Percentiles rank a stretch among this genome's conserved stretches.
These are phyloP conservation scores for Tinospora cordifolia DNA, from an alignment of 164 flowering plant species.

Conservation along the genomic window DNA sequence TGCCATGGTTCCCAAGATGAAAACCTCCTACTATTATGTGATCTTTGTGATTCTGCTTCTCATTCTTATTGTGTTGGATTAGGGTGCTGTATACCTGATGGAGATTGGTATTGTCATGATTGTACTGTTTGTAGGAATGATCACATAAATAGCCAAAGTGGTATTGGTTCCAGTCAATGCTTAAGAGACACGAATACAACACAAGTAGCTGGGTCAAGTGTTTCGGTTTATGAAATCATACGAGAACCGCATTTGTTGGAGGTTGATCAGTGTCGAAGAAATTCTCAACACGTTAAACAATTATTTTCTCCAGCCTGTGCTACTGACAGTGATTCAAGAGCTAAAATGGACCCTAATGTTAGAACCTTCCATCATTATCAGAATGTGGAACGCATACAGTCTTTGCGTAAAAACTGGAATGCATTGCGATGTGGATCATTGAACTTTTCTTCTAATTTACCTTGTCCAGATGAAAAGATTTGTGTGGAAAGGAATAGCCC, in stretches of 20 bases:
- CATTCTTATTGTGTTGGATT: conserved; percentile 83
- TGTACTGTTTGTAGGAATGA: conserved; percentile 50
- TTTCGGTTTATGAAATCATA: conserved; percentile 41
- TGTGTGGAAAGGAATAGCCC: conserved; percentile 5
- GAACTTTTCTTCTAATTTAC: conserved; percentile 33
- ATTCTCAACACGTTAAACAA: conserved; percentile 5
- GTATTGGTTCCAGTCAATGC: conserved; percentile 10
- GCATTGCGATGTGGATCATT: conserved; percentile 43
- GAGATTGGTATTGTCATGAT: conserved; percentile 76
- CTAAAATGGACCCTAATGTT: conserved; percentile 24
- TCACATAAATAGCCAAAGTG: conserved; percentile 23
- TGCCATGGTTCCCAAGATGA: conserved; percentile 47
- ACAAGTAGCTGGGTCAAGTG: conserved; percentile 13
- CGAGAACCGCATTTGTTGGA: conserved; percentile 20
- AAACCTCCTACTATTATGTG: conserved; percentile 53
- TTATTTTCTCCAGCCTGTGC: conserved; percentile 1
- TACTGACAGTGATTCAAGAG: conserved; percentile 2
- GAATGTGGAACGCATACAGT: conserved; percentile 41
- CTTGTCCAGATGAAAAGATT: conserved; percentile 10
- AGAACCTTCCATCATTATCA: conserved; percentile 43
- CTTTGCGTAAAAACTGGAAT: conserved; percentile 66
- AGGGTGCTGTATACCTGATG: conserved; percentile 65
- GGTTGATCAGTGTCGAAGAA: conserved; percentile 7
- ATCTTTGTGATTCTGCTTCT: conserved; percentile 68
- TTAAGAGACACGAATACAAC: neutral